Conservation (phyloP, 1,284 basidiomycete genomes). For the Papiliotrema laurentii region DNA sequence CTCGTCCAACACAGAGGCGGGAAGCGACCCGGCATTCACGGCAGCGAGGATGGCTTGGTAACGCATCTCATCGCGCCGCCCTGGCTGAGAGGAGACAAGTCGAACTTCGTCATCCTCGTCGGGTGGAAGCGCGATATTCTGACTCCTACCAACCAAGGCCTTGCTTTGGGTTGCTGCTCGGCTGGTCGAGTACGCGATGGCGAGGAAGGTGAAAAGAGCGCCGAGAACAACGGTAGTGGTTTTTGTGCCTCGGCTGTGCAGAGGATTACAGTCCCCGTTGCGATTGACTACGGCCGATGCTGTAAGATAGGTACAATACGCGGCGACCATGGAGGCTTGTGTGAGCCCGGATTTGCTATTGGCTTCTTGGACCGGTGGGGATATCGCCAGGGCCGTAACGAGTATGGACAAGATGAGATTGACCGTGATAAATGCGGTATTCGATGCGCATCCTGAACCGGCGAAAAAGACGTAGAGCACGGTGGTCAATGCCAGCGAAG, state of each 20-base stretch:
- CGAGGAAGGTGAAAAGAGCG: conserved; percentile 93
- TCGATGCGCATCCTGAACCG: conserved; percentile 76
- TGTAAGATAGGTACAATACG: conserved; percentile 94
- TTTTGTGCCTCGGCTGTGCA: conserved; percentile 63
- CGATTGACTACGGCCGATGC: conserved; percentile 93
- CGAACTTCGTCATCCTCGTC: conserved; percentile 57
- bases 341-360: conserved; percentile 94
- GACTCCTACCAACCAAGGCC: conserved; percentile 72
- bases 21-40: conserved; percentile 93
- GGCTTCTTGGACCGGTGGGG: conserved; percentile 82
- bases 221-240: conserved; percentile 87
- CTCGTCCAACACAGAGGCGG: conserved; percentile 85
- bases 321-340: conserved; percentile 93
- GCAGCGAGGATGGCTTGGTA: conserved; percentile 94
- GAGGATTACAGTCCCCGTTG: conserved; percentile 74
- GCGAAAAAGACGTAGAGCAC: conserved; percentile 92
- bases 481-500: conserved; percentile 75
- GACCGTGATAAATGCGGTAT: conserved; percentile 89
- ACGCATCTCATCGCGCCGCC: conserved; percentile 73
- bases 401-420: conserved; percentile 78
- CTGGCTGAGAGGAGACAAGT: conserved; percentile 78
- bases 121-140: conserved; percentile 58
- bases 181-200: conserved; percentile 95
- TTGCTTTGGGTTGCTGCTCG: conserved; percentile 92
- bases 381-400: conserved; percentile 77